Evolutionary conservation across 768 basidiomycete species (phyloP).

Genomic region (Lactifluus echinatus): DNA sequence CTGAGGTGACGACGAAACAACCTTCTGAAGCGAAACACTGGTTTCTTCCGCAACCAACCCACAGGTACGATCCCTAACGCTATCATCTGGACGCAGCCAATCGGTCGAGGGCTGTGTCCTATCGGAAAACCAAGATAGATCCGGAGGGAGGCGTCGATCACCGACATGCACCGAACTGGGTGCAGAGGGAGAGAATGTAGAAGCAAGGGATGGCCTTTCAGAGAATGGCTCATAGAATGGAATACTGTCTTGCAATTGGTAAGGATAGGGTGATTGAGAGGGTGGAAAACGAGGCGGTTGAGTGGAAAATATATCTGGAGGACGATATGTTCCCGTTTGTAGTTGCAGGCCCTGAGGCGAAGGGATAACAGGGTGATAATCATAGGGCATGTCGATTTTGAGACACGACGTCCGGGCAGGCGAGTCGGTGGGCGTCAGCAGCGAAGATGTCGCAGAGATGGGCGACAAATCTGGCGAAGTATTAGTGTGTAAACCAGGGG

Average conservation of each 20-base stretch:
- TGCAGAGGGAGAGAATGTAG: constrained; percentile 29
- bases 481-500: constrained; percentile 36
- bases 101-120: constrained; percentile 29
- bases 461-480: constrained; percentile 63
- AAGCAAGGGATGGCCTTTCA: constrained; percentile 34
- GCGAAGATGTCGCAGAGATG: constrained; percentile 58
- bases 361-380: constrained; percentile 29
- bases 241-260: constrained; percentile 22
- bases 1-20: constrained; percentile 9
- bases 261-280: constrained; percentile 12
- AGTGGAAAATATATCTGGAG: constrained; percentile 22
- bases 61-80: constrained; percentile 23
- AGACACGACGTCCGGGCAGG: constrained; percentile 54
- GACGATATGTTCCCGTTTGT: constrained; percentile 35
- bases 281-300: constrained; percentile 12
- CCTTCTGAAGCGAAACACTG: constrained; percentile 14
- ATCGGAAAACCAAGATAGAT: constrained; percentile 18
- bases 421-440: constrained; percentile 70
- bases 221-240: constrained; percentile 48
- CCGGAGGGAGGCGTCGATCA: constrained; percentile 26
- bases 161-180: constrained; percentile 29
- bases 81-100: constrained; percentile 37
- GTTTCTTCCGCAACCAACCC: constrained; percentile 22
- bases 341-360: constrained; percentile 33
- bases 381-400: constrained; percentile 47